Evolutionary conservation across 805 yeast genomes (phyloP).

Genomic region (Lipomyces spencermartinsiae): DNA sequence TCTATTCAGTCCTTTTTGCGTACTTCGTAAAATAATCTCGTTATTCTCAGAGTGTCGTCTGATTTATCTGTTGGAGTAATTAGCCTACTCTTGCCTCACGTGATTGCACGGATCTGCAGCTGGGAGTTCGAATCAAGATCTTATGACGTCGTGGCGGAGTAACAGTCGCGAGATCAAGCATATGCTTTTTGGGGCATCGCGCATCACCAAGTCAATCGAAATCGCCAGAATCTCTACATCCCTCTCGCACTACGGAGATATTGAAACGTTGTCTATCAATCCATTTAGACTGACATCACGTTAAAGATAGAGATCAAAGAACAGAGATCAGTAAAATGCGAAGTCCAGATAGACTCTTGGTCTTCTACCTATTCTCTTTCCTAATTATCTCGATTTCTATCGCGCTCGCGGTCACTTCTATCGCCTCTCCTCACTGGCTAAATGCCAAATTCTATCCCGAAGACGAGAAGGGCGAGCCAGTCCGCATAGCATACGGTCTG

Average conservation of each 20-base stretch:
- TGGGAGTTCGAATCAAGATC: background rate
- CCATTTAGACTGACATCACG: background rate
- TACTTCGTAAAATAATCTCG: background rate
- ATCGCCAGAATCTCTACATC: background rate
- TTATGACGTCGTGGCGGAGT: conserved; percentile 1
- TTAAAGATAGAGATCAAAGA: background rate
- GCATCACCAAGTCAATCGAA: background rate
- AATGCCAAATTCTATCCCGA: conserved; percentile 23
- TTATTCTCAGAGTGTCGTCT: background rate
- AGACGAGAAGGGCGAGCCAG: conserved; percentile 21
- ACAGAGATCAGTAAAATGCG: conserved; percentile 15
- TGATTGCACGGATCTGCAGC: background rate
- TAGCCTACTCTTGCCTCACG: background rate
- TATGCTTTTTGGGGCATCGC: background rate
- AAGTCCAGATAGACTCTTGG: conserved; percentile 21
- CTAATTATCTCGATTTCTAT: conserved; percentile 15
- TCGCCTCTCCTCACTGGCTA: conserved; percentile 33
- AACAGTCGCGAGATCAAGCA: background rate
- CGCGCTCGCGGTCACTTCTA: conserved; percentile 26
- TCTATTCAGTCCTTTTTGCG: background rate
- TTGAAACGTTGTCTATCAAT: too few species aligned
- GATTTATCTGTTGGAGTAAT: too few species aligned
- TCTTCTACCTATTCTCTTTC: conserved; percentile 27
- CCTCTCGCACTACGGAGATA: background rate
- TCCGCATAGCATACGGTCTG: conserved; percentile 27